Evolutionary conservation across 345 rosid genomes (phyloP).

Genomic region (Eutrema yunnanense): DNA sequence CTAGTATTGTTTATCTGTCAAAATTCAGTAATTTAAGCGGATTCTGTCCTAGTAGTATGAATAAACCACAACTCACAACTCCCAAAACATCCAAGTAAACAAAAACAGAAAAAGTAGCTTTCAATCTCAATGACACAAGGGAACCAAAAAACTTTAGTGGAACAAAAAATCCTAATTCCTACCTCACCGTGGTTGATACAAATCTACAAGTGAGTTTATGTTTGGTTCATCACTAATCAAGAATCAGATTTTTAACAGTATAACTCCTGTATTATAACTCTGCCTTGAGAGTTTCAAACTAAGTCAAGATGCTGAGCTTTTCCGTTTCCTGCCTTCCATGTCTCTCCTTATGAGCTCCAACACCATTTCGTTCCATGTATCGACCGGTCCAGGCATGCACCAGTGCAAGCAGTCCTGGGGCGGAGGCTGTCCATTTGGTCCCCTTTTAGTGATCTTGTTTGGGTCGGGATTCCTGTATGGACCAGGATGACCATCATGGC

Average conservation of each 20-base stretch:
- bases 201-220: constrained; percentile 11
- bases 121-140: constrained; percentile 6
- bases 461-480: constrained; percentile 89
- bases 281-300: not conserved
- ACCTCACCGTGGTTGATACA: constrained; percentile 8
- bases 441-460: constrained; percentile 67
- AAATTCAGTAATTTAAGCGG: not conserved
- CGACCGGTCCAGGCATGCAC: constrained; percentile 99
- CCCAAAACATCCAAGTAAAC: not conserved
- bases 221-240: constrained; percentile 4
- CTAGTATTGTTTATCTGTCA: no score
- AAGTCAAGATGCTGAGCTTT: constrained; percentile 11
- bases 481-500: constrained; percentile 97
- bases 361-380: constrained; percentile 91
- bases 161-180: constrained; percentile 13
- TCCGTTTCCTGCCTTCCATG: constrained; percentile 31
- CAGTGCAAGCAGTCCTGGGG: constrained; percentile 98
- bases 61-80: not conserved
- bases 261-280: not conserved
- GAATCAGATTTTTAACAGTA: not conserved
- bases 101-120: not conserved
- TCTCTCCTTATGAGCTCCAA: constrained; percentile 76
- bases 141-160: not conserved
- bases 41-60: not conserved
- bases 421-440: constrained; percentile 80